Evolutionary conservation across 257 asterid genomes (phyloP).

Genomic region (Dorcoceras hygrometricum): DNA sequence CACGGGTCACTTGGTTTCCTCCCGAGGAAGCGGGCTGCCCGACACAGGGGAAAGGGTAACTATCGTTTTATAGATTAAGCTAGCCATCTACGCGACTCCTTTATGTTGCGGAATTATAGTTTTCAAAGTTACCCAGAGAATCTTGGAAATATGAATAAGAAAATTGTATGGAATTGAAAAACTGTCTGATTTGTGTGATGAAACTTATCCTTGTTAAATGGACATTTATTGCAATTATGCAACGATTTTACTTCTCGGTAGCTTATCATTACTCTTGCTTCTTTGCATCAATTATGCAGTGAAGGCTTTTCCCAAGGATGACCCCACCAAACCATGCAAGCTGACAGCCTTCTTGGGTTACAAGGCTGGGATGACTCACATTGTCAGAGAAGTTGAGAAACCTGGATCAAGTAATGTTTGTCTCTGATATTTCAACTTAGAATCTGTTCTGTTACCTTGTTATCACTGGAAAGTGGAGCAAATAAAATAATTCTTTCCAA

Average conservation of each 20-base stretch:
- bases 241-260: background rate
- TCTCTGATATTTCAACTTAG: background rate
- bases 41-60: slow-evolving; percentile 64
- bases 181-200: background rate
- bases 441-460: background rate
- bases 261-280: background rate
- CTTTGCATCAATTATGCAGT: slow-evolving; percentile 34
- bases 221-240: background rate
- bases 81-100: no score
- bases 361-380: slow-evolving; percentile 70
- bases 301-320: slow-evolving; percentile 73
- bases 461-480: background rate
- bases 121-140: background rate
- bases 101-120: background rate
- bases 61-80: background rate
- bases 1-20: slow-evolving; percentile 71
- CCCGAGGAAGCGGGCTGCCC: slow-evolving; percentile 63
- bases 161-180: no score
- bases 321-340: slow-evolving; percentile 46
- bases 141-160: background rate
- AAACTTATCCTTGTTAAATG: background rate
- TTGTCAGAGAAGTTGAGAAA: slow-evolving; percentile 58
- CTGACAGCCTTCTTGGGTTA: slow-evolving; percentile 57
- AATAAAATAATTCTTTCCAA: background rate
- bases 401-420: slow-evolving; percentile 60